A percentile compares a stretch with the other conserved stretches of the same genome.
phyloP scores from a whole-genome alignment of 2,329 filamentous ascomycete species.

The Aspergillus floridensis region DNA sequence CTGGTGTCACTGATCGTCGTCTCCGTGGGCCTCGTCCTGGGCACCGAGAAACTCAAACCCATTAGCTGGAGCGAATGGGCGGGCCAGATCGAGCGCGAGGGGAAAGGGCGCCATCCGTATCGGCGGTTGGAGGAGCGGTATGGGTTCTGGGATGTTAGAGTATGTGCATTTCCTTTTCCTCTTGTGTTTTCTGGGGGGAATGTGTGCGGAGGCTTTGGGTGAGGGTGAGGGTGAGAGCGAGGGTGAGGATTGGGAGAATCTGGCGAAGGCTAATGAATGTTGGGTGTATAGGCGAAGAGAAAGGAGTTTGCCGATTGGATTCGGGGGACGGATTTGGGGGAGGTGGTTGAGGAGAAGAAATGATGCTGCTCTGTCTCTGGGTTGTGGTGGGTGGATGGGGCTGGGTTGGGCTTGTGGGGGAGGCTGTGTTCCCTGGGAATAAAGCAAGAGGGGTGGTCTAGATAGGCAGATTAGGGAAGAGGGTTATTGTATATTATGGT shows the following conservation, averaged over 20 bases:
- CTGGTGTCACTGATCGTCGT: constrained; percentile 75
- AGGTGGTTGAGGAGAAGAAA: constrained; percentile 17
- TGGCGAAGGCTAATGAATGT: constrained; percentile 1
- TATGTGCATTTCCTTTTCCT: too few relatives aligned
- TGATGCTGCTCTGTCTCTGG: not conserved
- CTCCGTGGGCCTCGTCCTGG: constrained; percentile 77
- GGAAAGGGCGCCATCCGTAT: constrained; percentile 74
- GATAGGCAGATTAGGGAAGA: too few relatives aligned
- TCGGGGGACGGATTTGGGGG: constrained; percentile 36
- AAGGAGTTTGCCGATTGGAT: constrained; percentile 78
- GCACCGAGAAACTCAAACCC: constrained; percentile 74
- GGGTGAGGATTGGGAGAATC: not conserved
- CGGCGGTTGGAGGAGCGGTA: constrained; percentile 72
- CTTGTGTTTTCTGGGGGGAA: too few relatives aligned
- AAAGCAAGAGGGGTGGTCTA: too few relatives aligned
- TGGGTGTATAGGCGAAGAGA: constrained; percentile 53
- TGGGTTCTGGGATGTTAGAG: constrained; percentile 85
- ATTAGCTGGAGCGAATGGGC: constrained; percentile 81
- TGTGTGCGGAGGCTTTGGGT: too few relatives aligned
- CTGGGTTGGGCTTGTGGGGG: too few relatives aligned
- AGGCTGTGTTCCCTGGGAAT: too few relatives aligned
- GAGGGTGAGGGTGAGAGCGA: too few relatives aligned
- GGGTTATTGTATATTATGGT: too few relatives aligned
- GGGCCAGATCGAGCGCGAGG: constrained; percentile 67
- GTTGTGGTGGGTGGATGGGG: too few relatives aligned